Percentiles rank a stretch among this genome's conserved stretches.
Conservation (phyloP, 2,329 filamentous ascomycete species). For the Monosporascus sp. region DNA sequence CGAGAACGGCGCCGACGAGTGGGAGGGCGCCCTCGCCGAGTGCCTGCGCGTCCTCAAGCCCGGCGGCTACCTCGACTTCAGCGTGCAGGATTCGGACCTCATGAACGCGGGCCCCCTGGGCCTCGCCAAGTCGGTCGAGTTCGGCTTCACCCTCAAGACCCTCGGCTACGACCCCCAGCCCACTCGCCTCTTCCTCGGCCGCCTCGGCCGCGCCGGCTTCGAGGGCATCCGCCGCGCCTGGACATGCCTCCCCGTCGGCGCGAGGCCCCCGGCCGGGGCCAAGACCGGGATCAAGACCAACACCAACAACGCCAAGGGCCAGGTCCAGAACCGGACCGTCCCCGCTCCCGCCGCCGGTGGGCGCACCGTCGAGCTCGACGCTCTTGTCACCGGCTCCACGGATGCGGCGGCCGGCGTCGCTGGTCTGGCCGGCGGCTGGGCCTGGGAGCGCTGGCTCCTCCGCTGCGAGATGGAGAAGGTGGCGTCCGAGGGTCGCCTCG, state of each 20-base stretch:
- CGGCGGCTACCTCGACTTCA: conserved; percentile 88
- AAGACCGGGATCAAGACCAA: not conserved
- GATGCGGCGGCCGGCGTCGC: conserved; percentile 69
- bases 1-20: conserved; percentile 73
- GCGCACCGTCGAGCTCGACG: conserved; percentile 52
- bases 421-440: conserved; percentile 79
- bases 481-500: conserved; percentile 58
- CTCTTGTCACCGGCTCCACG: conserved; percentile 62
- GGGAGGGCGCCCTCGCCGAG: conserved; percentile 77
- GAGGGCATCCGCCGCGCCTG: conserved; percentile 76
- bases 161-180: conserved; percentile 84
- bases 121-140: conserved; percentile 82
- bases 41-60: conserved; percentile 90
- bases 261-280: conserved; percentile 34
- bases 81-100: conserved; percentile 83
- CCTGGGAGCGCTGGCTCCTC: conserved; percentile 95
- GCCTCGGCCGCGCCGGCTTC: conserved; percentile 73
- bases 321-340: too few species aligned
- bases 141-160: conserved; percentile 82
- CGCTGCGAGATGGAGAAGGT: conserved; percentile 78
- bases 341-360: conserved; percentile 26
- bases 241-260: conserved; percentile 82
- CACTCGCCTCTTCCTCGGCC: conserved; percentile 72
- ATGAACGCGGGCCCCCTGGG: conserved; percentile 76
- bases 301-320: conserved; percentile 26